A percentile compares a stretch with the other conserved stretches of the same genome.
These are phyloP conservation scores for Pyrenophora tritici-repentis DNA, from an alignment of 2,329 filamentous ascomycete species.

Conservation along the genomic window DNA sequence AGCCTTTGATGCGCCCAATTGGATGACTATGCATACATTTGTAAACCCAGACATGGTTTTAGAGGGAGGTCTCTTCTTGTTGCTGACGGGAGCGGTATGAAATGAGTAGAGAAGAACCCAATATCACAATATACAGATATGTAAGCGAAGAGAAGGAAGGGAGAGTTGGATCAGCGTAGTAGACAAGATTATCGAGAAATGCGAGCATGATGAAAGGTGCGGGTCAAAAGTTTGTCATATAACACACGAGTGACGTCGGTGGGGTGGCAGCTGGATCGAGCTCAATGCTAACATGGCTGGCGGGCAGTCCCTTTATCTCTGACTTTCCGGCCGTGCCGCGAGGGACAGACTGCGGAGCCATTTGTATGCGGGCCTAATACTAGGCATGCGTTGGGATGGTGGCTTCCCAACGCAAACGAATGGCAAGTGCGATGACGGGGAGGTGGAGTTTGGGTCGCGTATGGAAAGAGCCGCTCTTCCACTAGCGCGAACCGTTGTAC, in stretches of 20 bases:
- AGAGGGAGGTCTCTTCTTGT: constrained; percentile 12
- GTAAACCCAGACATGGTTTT: constrained; percentile 30
- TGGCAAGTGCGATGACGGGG: neutral
- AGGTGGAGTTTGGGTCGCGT: neutral
- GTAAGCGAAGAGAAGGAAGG: constrained; percentile 38
- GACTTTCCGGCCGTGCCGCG: constrained; percentile 1
- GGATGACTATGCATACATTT: constrained; percentile 20
- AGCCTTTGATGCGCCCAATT: neutral
- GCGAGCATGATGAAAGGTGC: constrained; percentile 27
- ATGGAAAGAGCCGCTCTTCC: constrained; percentile 5
- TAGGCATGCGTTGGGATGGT: neutral
- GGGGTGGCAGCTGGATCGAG: constrained; percentile 13
- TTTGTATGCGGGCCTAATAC: neutral
- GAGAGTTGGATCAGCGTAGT: constrained; percentile 38
- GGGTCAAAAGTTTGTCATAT: constrained; percentile 6
- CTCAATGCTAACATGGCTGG: constrained; percentile 2
- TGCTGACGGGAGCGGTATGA: constrained; percentile 28
- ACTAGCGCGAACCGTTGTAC: constrained; percentile 10
- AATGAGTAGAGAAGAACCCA: constrained; percentile 32
- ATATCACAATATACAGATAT: constrained; percentile 36
- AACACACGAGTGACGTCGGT: constrained; percentile 21
- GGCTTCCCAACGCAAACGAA: neutral
- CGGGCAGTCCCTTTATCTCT: constrained; percentile 1
- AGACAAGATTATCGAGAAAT: constrained; percentile 35
- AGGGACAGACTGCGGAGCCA: constrained; percentile 1